Conservation (phyloP, 1,284 basidiomycete species). For the Ceraceosorus bombacis region DNA sequence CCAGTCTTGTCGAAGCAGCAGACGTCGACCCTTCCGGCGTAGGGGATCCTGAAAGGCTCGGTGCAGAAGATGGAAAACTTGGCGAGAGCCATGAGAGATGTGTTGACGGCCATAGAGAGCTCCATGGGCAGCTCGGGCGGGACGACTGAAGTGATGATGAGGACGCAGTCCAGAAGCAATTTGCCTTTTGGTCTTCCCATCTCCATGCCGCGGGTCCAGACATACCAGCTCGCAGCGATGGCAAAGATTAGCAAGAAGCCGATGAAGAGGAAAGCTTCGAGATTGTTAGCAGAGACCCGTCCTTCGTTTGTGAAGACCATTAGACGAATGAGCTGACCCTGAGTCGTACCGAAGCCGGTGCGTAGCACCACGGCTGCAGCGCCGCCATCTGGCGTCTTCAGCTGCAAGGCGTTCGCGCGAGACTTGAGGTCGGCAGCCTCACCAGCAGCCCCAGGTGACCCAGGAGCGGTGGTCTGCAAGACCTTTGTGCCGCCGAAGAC, state of each 20-base stretch:
- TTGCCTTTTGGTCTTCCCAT: constrained; percentile 47
- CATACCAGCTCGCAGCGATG: constrained; percentile 43
- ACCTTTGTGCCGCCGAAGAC: constrained; percentile 48
- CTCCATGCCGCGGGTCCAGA: constrained; percentile 41
- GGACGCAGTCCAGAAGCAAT: constrained; percentile 44
- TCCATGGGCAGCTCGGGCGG: constrained; percentile 48
- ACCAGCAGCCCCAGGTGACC: constrained; percentile 19
- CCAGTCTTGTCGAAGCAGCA: constrained; percentile 49
- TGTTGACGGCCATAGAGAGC: constrained; percentile 47
- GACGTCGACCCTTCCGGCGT: constrained; percentile 46
- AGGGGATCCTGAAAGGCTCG: constrained; percentile 48
- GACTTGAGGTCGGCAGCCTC: not conserved
- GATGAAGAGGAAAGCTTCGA: constrained; percentile 47
- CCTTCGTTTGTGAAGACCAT: constrained; percentile 49
- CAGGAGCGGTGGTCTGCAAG: constrained; percentile 39
- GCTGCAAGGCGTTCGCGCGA: constrained; percentile 14
- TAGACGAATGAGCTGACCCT: constrained; percentile 46
- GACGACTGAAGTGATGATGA: constrained; percentile 48
- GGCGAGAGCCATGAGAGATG: constrained; percentile 66
- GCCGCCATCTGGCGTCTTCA: constrained; percentile 41
- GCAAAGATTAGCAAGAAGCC: constrained; percentile 47
- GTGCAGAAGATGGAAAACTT: constrained; percentile 59
- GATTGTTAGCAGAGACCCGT: constrained; percentile 45
- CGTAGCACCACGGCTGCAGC: constrained; percentile 42
- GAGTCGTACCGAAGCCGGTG: constrained; percentile 47